Conservation (phyloP, 1,139 yeast species). For the Protomyces macrosporus region DNA sequence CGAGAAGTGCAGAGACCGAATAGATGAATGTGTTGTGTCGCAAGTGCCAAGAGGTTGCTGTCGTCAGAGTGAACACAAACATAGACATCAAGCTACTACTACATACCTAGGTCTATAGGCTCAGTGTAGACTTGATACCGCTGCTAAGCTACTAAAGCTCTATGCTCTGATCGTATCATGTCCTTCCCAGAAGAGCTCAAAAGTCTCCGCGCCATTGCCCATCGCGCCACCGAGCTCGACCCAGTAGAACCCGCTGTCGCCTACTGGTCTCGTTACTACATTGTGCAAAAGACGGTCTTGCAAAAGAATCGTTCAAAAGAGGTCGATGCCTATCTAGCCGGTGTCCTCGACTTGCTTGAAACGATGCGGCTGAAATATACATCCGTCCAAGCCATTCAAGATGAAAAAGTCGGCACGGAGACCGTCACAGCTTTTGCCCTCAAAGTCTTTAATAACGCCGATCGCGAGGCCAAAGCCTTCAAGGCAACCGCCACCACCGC, state of each 20-base stretch:
- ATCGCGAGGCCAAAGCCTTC: conserved; percentile 43
- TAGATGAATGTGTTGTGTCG: not conserved
- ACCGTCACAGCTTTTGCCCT: conserved; percentile 59
- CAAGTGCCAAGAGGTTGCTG: too few relatives aligned
- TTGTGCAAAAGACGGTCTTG: conserved; percentile 15
- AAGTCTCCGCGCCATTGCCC: conserved; percentile 45
- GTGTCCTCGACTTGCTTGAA: conserved; percentile 11
- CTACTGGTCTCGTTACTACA: conserved; percentile 47
- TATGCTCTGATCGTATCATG: not conserved
- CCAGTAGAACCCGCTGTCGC: conserved; percentile 51
- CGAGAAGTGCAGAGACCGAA: not conserved
- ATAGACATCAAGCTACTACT: too few relatives aligned
- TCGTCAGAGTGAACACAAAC: too few relatives aligned
- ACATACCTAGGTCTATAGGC: too few relatives aligned
- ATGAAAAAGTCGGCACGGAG: conserved; percentile 53
- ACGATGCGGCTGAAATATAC: conserved; percentile 33
- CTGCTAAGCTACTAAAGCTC: not conserved
- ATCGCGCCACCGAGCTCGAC: conserved; percentile 50
- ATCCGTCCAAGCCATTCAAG: conserved; percentile 50
- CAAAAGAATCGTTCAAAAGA: conserved; percentile 1
- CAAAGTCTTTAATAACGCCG: conserved; percentile 54
- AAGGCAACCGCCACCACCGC: conserved; percentile 42
- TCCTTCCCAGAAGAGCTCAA: conserved; percentile 36
- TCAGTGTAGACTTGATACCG: too few relatives aligned
- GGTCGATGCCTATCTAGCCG: conserved; percentile 8